Evolutionary conservation across 768 basidiomycete genomes (phyloP), one percentile per base, ranked within the genome.

Genomic region (Boletus reticuloceps): DNA sequence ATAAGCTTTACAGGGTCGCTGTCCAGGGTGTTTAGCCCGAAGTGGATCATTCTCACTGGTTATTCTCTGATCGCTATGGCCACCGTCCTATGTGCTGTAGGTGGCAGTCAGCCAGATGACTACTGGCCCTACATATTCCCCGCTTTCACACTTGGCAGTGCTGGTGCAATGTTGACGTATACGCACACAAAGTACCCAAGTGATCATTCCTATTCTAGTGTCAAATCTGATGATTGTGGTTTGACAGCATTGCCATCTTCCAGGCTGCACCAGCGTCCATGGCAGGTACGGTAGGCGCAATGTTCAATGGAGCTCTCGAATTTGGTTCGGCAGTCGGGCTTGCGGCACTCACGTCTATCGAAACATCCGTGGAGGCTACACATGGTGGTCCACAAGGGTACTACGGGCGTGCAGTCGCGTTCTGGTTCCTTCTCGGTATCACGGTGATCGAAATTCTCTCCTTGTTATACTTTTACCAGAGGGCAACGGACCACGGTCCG

Each of bases 241-340:
- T 51, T 43, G 17, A 5, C 51, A 82, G 79, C 60, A 78, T 83
- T 42, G 79, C 80, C 11, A 73, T 83, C 37, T 77, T 84, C 67
- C 74, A 72, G 53, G 74, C 74, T 37, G 75, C 75, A 7, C 81
- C 81, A 6, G 54, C 77, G 6, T 70, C 72, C n/a, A 76, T 79
- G 62, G 74, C 80, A 6, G 82, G 83, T 42, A 79, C 77, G 6
- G 75, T 82, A 14, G 80, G 80, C n/a, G 83, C 82, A 16, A 77
- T 84, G 38, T 81, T 82, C 72, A 81, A 80, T 51, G 74, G 76
- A 22, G 78, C 79, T 11, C 74, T 82, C 1, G 79, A 83, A 62
- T 69, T 81, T 54, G 81, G 81, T 32, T 74, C 75, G 10, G 82
- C 83, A 8, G 69, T 80, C 22, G 80, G 79, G n/a, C 67, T 79